Conservation (phyloP, 1,284 basidiomycete genomes). For the Trichosporon sp. region DNA sequence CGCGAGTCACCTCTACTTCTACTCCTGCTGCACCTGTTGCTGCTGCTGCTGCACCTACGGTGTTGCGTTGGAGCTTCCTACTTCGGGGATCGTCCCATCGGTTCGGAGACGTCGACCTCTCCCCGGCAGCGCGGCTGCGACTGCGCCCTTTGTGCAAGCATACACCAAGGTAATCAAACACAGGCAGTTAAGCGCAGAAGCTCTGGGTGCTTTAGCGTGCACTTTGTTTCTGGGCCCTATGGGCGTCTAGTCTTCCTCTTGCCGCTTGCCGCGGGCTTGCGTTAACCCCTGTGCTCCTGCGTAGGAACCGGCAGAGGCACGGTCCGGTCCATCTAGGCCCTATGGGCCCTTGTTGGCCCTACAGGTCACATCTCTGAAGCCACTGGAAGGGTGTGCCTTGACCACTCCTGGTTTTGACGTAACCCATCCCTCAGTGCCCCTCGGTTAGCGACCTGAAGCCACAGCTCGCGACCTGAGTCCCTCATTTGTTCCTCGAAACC, state of each 20-base stretch:
- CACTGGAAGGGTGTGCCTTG: background rate
- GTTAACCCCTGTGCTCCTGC: slow-evolving; percentile 8
- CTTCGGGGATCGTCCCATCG: slow-evolving; percentile 17
- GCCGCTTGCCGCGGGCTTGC: slow-evolving; percentile 11
- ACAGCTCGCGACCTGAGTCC: background rate
- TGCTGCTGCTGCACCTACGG: background rate
- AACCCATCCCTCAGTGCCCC: background rate
- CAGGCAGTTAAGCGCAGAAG: background rate
- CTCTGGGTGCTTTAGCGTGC: slow-evolving; percentile 11
- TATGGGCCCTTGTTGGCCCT: background rate
- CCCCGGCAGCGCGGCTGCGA: background rate
- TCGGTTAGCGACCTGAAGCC: slow-evolving; percentile 10
- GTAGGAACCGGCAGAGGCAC: slow-evolving; percentile 20
- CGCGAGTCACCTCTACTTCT: too few relatives aligned
- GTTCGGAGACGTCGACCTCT: slow-evolving; percentile 1
- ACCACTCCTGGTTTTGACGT: slow-evolving; percentile 1
- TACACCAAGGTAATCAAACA: background rate
- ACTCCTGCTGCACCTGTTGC: too few relatives aligned
- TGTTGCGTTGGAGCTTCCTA: background rate
- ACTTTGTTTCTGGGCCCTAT: slow-evolving; percentile 5
- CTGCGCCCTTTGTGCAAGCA: background rate
- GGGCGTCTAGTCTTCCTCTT: background rate
- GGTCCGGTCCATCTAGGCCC: slow-evolving; percentile 13
- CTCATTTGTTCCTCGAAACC: background rate
- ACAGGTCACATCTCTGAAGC: background rate